Conservation (phyloP, 2,329 filamentous ascomycete species). For the Alternaria sp. region DNA sequence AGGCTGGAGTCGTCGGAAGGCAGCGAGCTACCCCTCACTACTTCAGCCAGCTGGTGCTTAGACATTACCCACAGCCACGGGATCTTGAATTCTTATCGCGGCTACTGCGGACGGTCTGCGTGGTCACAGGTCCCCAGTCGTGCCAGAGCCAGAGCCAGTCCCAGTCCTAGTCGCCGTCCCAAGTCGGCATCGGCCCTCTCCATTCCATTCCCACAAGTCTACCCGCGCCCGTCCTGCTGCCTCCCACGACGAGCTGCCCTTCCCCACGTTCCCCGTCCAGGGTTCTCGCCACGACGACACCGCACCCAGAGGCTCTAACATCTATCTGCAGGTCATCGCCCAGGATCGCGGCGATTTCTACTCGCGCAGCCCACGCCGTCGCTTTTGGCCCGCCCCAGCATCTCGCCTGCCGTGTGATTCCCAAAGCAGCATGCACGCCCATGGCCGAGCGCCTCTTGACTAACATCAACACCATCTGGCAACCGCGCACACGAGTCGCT, state of each 20-base stretch:
- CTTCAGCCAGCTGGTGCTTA: conserved; percentile 1
- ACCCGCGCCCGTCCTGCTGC: conserved; percentile 18
- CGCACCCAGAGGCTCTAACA: neutral
- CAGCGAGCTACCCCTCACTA: conserved; percentile 19
- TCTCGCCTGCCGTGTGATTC: conserved; percentile 14
- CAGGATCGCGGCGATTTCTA: conserved; percentile 9
- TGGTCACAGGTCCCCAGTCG: neutral
- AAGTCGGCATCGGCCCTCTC: conserved; percentile 8
- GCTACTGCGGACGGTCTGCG: conserved; percentile 36
- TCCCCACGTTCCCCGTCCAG: conserved; percentile 23
- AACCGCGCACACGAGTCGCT: conserved; percentile 23
- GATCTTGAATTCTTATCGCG: conserved; percentile 31
- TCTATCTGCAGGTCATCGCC: conserved; percentile 23
- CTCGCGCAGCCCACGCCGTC: neutral
- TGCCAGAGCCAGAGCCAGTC: neutral
- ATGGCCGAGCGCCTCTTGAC: conserved; percentile 25
- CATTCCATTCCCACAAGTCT: conserved; percentile 13
- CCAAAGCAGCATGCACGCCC: conserved; percentile 29
- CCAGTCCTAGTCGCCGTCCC: neutral
- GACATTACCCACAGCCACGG: conserved; percentile 22
- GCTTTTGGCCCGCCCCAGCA: conserved; percentile 2
- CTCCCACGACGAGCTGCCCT: conserved; percentile 19
- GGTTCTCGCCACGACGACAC: conserved; percentile 17
- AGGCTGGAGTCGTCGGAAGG: neutral
- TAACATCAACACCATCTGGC: conserved; percentile 15